These are phyloP conservation scores for Puya raimondii DNA, from an alignment of 176 grass and related monocot genomes.

Conservation along the genomic window DNA sequence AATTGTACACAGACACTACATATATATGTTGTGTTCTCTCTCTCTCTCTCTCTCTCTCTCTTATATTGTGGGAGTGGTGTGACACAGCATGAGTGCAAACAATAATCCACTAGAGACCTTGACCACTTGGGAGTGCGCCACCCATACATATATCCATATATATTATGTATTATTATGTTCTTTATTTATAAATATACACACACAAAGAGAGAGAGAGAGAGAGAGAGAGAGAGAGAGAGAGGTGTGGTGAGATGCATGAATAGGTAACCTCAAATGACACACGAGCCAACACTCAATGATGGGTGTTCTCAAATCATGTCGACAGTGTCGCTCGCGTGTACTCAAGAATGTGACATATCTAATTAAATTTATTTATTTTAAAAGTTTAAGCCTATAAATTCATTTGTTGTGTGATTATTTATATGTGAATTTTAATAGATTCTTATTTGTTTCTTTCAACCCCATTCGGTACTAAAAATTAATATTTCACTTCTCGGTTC, in stretches of 20 bases:
- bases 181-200: not conserved
- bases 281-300: not conserved
- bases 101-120: slow-evolving; percentile 17
- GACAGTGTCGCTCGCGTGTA: no score
- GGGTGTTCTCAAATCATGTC: not conserved
- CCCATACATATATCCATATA: not conserved
- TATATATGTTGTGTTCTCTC: slow-evolving; percentile 2
- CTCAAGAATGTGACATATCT: no score
- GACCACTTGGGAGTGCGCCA: slow-evolving; percentile 26
- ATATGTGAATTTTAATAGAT: no score
- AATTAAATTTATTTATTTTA: no score
- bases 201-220: not conserved
- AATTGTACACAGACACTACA: no score
- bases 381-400: no score
- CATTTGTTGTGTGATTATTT: no score
- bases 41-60: not conserved
- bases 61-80: not conserved
- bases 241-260: not conserved
- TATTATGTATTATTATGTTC: no score
- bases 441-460: no score
- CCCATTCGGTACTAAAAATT: no score
- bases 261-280: not conserved
- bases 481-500: no score
- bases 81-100: slow-evolving; percentile 13
- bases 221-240: not conserved